Conservation (phyloP, 2,329 filamentous ascomycete genomes). For the Onygena corvina region DNA sequence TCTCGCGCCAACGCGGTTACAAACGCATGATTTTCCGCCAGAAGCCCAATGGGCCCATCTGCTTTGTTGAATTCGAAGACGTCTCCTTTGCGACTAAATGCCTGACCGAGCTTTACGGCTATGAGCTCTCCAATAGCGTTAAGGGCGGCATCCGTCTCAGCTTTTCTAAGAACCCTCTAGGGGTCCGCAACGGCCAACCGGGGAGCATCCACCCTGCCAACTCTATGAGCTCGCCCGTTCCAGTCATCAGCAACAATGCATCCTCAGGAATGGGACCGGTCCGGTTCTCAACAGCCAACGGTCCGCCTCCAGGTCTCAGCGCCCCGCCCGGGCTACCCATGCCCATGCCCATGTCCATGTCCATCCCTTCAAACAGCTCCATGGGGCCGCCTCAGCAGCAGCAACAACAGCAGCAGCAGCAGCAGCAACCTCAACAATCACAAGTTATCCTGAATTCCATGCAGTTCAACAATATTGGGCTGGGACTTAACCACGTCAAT, state of each 20-base stretch:
- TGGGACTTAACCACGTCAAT: slow-evolving; percentile 21
- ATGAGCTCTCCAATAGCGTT: slow-evolving; percentile 74
- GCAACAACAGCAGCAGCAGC: slow-evolving; percentile 20
- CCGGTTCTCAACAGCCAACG: slow-evolving; percentile 55
- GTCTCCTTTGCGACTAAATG: slow-evolving; percentile 84
- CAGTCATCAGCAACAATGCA: slow-evolving; percentile 29
- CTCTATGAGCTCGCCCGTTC: slow-evolving; percentile 28
- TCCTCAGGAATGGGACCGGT: slow-evolving; percentile 42
- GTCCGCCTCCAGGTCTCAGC: slow-evolving; percentile 69
- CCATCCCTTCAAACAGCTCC: slow-evolving; percentile 18
- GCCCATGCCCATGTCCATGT: slow-evolving; percentile 25
- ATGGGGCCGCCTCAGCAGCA: slow-evolving; percentile 22
- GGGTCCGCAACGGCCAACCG: slow-evolving; percentile 68
- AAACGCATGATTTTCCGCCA: slow-evolving; percentile 90
- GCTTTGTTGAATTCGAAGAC: slow-evolving; percentile 96
- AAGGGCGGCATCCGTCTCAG: slow-evolving; percentile 91
- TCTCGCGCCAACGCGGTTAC: slow-evolving; percentile 86
- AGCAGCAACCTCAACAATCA: no score
- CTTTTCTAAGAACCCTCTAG: slow-evolving; percentile 94
- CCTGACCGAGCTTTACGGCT: slow-evolving; percentile 77
- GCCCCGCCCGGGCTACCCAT: slow-evolving; percentile 58
- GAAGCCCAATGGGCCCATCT: slow-evolving; percentile 94
- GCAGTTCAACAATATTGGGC: slow-evolving; percentile 30
- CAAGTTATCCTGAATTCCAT: slow-evolving; percentile 26
- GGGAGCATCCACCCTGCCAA: slow-evolving; percentile 42